These are phyloP conservation scores for Tolypocladium guangdongense DNA, from an alignment of 2,329 filamentous ascomycete species.

Conservation along the genomic window DNA sequence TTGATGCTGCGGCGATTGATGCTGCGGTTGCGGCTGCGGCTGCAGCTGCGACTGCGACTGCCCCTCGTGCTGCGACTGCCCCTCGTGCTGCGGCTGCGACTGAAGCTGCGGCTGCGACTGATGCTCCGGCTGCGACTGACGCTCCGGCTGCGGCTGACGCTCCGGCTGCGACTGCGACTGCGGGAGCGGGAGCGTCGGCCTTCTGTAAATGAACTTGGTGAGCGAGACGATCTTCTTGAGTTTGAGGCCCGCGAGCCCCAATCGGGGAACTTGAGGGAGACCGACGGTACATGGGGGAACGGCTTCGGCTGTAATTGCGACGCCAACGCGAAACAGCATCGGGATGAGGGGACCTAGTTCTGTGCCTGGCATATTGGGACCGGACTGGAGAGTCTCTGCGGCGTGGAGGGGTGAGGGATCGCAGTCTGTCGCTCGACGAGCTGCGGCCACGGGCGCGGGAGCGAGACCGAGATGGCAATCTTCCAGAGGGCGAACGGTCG, in stretches of 20 bases:
- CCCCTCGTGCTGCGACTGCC: background rate
- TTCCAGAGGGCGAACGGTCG: conserved; percentile 23
- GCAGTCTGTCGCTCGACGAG: conserved; percentile 17
- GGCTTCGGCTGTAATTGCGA: conserved; percentile 11
- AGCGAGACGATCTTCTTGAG: conserved; percentile 37
- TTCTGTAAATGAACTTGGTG: conserved; percentile 34
- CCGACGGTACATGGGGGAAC: conserved; percentile 9
- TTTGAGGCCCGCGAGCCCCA: conserved; percentile 35
- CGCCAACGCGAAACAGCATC: conserved; percentile 15
- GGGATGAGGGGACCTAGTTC: conserved; percentile 26
- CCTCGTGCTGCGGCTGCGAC: conserved; percentile 7
- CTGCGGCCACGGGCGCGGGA: conserved; percentile 23
- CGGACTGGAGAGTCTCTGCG: conserved; percentile 22
- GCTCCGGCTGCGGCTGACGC: background rate
- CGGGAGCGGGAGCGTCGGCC: conserved; percentile 31
- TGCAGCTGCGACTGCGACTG: conserved; percentile 8
- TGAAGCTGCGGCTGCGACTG: background rate
- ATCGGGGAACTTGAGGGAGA: conserved; percentile 25
- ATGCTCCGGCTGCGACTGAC: conserved; percentile 1
- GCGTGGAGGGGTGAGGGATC: conserved; percentile 21
- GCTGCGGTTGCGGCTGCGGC: conserved; percentile 1
- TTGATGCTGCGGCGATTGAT: conserved; percentile 7
- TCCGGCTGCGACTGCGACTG: conserved; percentile 16
- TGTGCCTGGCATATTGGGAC: conserved; percentile 22
- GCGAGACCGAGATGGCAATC: conserved; percentile 11